Base-by-base conservation (phyloP, 345 rosid genomes). In the Passiflora organensis region DNA sequence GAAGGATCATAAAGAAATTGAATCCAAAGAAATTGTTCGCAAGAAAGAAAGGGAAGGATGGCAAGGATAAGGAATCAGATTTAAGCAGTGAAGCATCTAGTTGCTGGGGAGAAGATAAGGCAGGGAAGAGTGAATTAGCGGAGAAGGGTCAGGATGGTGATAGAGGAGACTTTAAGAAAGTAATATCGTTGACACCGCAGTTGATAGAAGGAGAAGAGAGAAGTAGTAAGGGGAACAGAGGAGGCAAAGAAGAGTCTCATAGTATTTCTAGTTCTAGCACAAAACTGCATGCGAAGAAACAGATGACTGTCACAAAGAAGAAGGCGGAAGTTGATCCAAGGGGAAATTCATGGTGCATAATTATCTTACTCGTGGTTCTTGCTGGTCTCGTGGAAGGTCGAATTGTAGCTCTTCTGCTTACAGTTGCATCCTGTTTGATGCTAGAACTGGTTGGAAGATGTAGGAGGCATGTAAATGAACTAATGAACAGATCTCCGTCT, bases 381-480 rank as follows among this genome's bases (percentile, higher is more conserved):
- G 69, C 55, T n/a, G 97, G 93, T 20, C 87, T 89, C 34, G 12
- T 63, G 0, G 66, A 73, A 34, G 97, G 95, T 25, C 79, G 83
- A 42, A 43, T 80, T 39, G 28, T 73, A 10, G 86, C 95, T 8
- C 72, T 89, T 51, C 42, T 70, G 60, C 67, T 79, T 34, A 74
- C 89, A 38, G 53, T 89, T 53, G 67, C 37, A 19, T 82, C 68
- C 6, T 77, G 82, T 71, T 62, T 75, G 52, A 16, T 66, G 44
- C 18, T 69, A 13, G 53, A 63, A 53, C 47, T 62, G 14, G 3
- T n/a, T n/a, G n/a, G n/a, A n/a, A n/a, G n/a, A n/a, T n/a, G n/a
- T n/a, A n/a, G n/a, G n/a, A n/a, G n/a, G n/a, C n/a, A n/a, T n/a
- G n/a, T n/a, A n/a, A n/a, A n/a, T n/a, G n/a, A n/a, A n/a, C n/a